Percentiles rank a stretch among this genome's conserved stretches.
Conservation (phyloP, 2,329 filamentous ascomycete species). For the Botrytis sinoallii region DNA sequence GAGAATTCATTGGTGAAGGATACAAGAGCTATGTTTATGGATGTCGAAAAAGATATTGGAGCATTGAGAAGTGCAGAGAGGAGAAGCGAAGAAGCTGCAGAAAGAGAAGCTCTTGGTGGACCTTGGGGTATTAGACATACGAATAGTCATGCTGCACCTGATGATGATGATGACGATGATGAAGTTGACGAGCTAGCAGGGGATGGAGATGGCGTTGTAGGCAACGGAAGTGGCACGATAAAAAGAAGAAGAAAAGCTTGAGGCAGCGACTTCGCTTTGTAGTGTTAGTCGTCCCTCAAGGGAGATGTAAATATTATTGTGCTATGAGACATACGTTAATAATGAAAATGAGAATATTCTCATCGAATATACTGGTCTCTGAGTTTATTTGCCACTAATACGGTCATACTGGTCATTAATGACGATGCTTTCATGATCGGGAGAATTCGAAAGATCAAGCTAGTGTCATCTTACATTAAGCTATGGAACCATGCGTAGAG, state of each 20-base stretch:
- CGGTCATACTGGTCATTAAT: not conserved
- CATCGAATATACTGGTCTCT: not conserved
- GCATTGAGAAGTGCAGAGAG: conserved; percentile 35
- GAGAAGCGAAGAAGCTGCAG: conserved; percentile 30
- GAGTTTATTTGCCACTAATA: too few relatives aligned
- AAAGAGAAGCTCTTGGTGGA: conserved; percentile 15
- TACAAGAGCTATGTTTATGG: conserved; percentile 83
- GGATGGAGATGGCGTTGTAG: not conserved
- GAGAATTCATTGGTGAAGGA: conserved; percentile 87
- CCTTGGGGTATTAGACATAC: conserved; percentile 8
- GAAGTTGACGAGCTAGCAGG: conserved; percentile 14
- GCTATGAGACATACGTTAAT: conserved; percentile 4
- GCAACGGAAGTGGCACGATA: not conserved
- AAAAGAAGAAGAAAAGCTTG: conserved; percentile 15
- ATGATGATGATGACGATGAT: conserved; percentile 10
- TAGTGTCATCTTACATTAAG: not conserved
- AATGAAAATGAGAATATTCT: not conserved
- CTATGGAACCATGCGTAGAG: too few relatives aligned
- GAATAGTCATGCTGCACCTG: not conserved
- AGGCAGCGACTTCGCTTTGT: not conserved
- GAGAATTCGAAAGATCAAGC: not conserved
- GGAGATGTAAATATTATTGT: conserved; percentile 7
- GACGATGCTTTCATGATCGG: not conserved
- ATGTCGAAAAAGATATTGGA: conserved; percentile 61
- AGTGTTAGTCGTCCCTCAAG: not conserved